A percentile compares a stretch with the other conserved stretches of the same genome.
These are phyloP conservation scores for Coemansia sp. DNA, from an alignment of 192 early-diverging fungal genomes.

Conservation along the genomic window DNA sequence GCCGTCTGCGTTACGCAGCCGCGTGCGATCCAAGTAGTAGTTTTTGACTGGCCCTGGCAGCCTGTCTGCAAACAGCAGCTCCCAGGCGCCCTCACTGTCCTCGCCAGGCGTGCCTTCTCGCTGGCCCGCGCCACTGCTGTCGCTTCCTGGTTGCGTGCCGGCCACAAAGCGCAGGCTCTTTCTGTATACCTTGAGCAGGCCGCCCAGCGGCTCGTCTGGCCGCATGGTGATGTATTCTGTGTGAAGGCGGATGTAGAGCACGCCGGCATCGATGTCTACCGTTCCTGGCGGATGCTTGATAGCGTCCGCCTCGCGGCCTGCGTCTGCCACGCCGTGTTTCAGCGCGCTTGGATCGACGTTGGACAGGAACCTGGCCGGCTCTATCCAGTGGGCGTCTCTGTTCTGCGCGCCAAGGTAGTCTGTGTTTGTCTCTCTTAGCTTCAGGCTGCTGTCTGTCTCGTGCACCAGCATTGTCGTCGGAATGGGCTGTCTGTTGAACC, in stretches of 20 bases:
- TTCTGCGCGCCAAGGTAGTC: slow-evolving; percentile 25
- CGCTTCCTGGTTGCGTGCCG: neutral
- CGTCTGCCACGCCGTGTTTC: neutral
- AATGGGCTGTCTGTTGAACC: slow-evolving; percentile 52
- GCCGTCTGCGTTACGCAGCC: slow-evolving; percentile 33
- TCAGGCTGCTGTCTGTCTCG: slow-evolving; percentile 26
- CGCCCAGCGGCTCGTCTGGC: slow-evolving; percentile 31
- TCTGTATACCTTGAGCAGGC: slow-evolving; percentile 46
- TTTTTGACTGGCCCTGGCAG: slow-evolving; percentile 43
- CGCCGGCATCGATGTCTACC: slow-evolving; percentile 26
- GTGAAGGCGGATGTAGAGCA: slow-evolving; percentile 44
- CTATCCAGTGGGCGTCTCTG: slow-evolving; percentile 45
- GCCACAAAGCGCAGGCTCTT: slow-evolving; percentile 30
- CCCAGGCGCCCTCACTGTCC: slow-evolving; percentile 26
- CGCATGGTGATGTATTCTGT: slow-evolving; percentile 38
- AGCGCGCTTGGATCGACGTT: neutral
- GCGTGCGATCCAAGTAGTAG: slow-evolving; percentile 41
- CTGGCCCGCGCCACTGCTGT: neutral
- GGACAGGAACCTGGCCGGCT: slow-evolving; percentile 25
- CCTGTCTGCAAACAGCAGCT: slow-evolving; percentile 49
- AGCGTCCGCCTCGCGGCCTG: neutral
- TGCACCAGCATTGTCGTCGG: slow-evolving; percentile 46
- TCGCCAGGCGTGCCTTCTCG: neutral
- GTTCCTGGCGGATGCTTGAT: slow-evolving; percentile 13
- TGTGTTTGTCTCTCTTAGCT: slow-evolving; percentile 26